Conservation (phyloP, 1,284 basidiomycete genomes). For the Fomitopsis palustris region DNA sequence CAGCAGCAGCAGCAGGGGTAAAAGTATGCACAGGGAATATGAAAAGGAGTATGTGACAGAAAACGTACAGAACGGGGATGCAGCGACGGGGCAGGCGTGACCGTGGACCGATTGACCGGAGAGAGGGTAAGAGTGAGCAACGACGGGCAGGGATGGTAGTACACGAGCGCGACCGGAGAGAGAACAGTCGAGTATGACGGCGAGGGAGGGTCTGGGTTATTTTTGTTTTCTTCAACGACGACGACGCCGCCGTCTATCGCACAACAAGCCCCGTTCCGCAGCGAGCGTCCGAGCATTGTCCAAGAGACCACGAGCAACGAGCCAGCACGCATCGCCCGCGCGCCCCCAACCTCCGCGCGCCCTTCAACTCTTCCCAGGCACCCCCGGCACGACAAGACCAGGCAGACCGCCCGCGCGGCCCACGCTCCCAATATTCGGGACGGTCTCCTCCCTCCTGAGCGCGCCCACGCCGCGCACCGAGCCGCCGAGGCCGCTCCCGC, state of each 20-base stretch:
- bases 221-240: neutral
- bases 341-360: neutral
- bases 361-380: conserved; percentile 1
- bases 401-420: conserved; percentile 14
- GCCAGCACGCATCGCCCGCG: neutral
- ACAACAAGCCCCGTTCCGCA: conserved; percentile 1
- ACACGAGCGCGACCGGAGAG: neutral
- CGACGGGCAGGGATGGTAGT: neutral
- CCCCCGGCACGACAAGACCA: neutral
- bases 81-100: neutral
- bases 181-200: neutral
- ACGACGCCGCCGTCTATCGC: neutral
- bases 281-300: neutral
- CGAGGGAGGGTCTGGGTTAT: neutral
- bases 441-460: conserved; percentile 14
- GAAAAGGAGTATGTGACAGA: neutral
- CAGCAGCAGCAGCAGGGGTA: neutral
- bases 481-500: conserved; percentile 33
- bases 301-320: neutral
- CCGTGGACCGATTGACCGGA: too few species aligned
- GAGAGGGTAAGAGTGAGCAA: conserved; percentile 1
- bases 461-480: conserved; percentile 8
- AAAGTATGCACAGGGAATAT: conserved; percentile 1
- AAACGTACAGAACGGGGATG: neutral
- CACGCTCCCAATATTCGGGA: conserved; percentile 25